Evolutionary conservation across 345 rosid species (phyloP).

Genomic region (Excoecaria agallocha): DNA sequence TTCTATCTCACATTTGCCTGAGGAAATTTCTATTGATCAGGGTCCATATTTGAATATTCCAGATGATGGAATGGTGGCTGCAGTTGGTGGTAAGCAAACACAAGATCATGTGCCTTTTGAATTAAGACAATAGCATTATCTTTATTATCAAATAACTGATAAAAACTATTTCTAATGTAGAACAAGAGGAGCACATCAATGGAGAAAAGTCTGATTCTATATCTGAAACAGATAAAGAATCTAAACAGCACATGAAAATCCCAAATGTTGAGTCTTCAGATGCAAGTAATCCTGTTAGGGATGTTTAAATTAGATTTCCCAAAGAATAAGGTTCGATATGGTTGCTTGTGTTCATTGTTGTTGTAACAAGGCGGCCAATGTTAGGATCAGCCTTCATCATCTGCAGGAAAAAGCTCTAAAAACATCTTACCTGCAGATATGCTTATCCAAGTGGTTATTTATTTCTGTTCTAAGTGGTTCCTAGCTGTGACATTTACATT

Average conservation of each 20-base stretch:
- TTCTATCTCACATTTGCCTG: conserved; percentile 19
- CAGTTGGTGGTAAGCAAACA: conserved; percentile 42
- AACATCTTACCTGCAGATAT: conserved; percentile 20
- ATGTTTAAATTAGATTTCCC: conserved; percentile 40
- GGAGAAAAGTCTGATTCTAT: conserved; percentile 22
- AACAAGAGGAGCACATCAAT: conserved; percentile 20
- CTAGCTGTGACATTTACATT: background rate
- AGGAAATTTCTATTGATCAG: conserved; percentile 56
- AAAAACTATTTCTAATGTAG: conserved; percentile 16
- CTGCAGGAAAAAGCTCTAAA: conserved; percentile 45
- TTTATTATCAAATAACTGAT: background rate
- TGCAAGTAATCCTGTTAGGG: conserved; percentile 29
- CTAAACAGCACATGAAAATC: conserved; percentile 23
- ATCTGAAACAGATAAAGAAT: conserved; percentile 15
- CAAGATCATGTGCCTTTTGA: conserved; percentile 15
- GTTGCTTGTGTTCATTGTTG: conserved; percentile 58
- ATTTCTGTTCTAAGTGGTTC: background rate
- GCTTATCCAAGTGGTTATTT: background rate
- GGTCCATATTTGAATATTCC: conserved; percentile 61
- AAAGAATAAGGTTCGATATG: conserved; percentile 41
- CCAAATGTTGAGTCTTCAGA: conserved; percentile 22
- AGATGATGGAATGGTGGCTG: conserved; percentile 71
- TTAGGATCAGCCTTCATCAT: conserved; percentile 49
- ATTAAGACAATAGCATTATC: conserved; percentile 10
- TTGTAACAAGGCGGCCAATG: conserved; percentile 59